Evolutionary conservation across 441 rosid genomes (phyloP).

Genomic region (Breynia disticha): DNA sequence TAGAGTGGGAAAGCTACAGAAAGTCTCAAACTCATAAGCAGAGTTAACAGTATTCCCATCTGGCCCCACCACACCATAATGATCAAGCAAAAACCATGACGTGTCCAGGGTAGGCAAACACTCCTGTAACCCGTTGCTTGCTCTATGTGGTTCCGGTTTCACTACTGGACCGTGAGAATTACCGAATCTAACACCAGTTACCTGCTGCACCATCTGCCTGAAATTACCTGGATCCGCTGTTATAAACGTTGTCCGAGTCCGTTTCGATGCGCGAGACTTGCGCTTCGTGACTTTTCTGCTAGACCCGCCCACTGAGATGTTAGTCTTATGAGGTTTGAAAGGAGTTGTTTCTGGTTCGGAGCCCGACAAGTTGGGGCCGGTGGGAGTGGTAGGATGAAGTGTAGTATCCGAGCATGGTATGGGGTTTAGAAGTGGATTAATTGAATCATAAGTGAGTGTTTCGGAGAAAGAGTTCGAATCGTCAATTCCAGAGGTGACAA

Average conservation of each 20-base stretch:
- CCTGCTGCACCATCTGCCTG: slow-evolving; percentile 91
- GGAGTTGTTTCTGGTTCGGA: slow-evolving; percentile 4
- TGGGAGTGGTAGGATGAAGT: background rate
- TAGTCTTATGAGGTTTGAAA: background rate
- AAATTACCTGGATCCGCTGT: slow-evolving; percentile 77
- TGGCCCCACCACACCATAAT: slow-evolving; percentile 19
- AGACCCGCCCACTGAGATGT: background rate
- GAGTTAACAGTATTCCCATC: background rate
- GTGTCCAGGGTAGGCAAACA: slow-evolving; percentile 67
- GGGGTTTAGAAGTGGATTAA: slow-evolving; percentile 11
- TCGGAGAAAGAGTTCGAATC: too few relatives aligned
- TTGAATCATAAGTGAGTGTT: slow-evolving; percentile 5
- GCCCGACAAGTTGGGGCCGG: slow-evolving; percentile 7
- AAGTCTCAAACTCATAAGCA: too few relatives aligned
- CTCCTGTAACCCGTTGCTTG: slow-evolving; percentile 17
- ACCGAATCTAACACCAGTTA: slow-evolving; percentile 54
- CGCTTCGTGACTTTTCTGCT: slow-evolving; percentile 44
- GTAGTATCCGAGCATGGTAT: slow-evolving; percentile 8
- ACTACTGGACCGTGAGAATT: slow-evolving; percentile 21
- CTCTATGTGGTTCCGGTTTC: slow-evolving; percentile 55
- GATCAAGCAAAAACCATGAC: slow-evolving; percentile 56
- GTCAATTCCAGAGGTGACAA: slow-evolving; percentile 1
- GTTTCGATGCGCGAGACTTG: slow-evolving; percentile 54
- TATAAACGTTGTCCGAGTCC: slow-evolving; percentile 71
- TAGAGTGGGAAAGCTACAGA: slow-evolving; percentile 47